Evolutionary conservation across 371 early-diverging fungal species (phyloP).

Genomic region (Parasitella parasitica): DNA sequence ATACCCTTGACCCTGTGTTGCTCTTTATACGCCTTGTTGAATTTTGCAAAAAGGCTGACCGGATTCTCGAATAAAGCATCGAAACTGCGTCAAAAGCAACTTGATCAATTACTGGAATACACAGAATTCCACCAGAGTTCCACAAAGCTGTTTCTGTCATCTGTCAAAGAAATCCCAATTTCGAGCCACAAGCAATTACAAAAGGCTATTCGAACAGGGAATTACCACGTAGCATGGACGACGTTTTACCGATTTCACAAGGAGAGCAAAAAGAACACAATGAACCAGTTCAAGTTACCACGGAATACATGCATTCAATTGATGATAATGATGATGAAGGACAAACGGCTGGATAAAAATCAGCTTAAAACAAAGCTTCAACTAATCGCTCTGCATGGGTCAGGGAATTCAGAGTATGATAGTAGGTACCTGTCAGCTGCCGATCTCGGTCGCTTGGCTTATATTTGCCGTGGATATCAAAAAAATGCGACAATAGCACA

Average conservation of each 20-base stretch:
- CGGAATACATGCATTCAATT: slow-evolving; percentile 29
- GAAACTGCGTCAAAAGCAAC: slow-evolving; percentile 29
- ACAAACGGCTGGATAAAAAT: slow-evolving; percentile 13
- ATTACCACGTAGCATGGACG: slow-evolving; percentile 20
- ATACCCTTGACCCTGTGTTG: slow-evolving; percentile 32
- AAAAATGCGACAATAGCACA: slow-evolving; percentile 1
- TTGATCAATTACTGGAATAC: slow-evolving; percentile 31
- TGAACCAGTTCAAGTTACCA: slow-evolving; percentile 3
- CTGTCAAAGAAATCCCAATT: slow-evolving; percentile 25
- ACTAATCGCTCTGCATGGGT: slow-evolving; percentile 25
- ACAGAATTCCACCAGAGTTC: slow-evolving; percentile 23
- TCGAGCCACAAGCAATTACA: slow-evolving; percentile 30
- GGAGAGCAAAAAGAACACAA: neutral
- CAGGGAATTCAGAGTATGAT: slow-evolving; percentile 16
- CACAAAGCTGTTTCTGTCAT: slow-evolving; percentile 22
- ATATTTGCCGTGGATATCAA: slow-evolving; percentile 26
- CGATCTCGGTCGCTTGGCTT: slow-evolving; percentile 26
- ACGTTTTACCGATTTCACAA: slow-evolving; percentile 26
- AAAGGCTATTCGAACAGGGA: slow-evolving; percentile 15
- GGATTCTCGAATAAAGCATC: slow-evolving; percentile 1
- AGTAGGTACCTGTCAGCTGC: slow-evolving; percentile 19
- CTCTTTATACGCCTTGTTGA: slow-evolving; percentile 36
- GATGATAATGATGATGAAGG: slow-evolving; percentile 25
- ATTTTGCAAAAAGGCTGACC: slow-evolving; percentile 27
- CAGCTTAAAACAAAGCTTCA: slow-evolving; percentile 22